Base-by-base conservation (phyloP, 1,139 yeast genomes). In the Pneumocystis wakefieldiae region DNA sequence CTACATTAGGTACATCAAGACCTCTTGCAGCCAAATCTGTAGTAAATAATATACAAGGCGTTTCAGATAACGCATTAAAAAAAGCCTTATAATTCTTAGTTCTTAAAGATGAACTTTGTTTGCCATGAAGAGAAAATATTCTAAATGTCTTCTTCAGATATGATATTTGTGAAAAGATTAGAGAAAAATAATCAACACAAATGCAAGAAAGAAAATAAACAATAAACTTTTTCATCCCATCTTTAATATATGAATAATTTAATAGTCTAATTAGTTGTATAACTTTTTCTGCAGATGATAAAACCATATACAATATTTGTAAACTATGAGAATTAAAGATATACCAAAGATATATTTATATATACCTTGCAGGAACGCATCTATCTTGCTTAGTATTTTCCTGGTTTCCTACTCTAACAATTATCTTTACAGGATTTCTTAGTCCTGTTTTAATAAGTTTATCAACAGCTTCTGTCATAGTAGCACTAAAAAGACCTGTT, bases 201-300 rank as follows among this genome's bases (percentile, higher is more conserved):
- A 81, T 80, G 73, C 97, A 89, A 0, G 97, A 89, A n/a, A 97
- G 95, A 70, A 90, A 84, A 72, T 90, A 91, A 0, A 89, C 95
- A 59, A 91, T 89, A 48, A 87, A 82, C 73, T 88, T 90, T 67
- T 82, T 84, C 76, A 79, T 88, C 62, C 80, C 79, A 66, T 80
- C 80, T 29, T 79, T 78, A 36, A 78, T 73, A 12, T 89, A 71
- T 28, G 65, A 64, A 41, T 64, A 62, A 53, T 62, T 61, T 58
- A 64, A 48, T 36, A 88, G 71, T 57, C 82, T 76, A 10, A 89
- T 69, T 60, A 90, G 73, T 0, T 80, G 74, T 8, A 86, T 79
- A 41, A 89, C 71, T 71, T 90, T 90, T 28, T 75, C 69, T 36
- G 79, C 80, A 0, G 96, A 85, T 7, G 81, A 75, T 0, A 86